Conservation (phyloP, 768 basidiomycete genomes). For the Rhodotorula graminis region DNA sequence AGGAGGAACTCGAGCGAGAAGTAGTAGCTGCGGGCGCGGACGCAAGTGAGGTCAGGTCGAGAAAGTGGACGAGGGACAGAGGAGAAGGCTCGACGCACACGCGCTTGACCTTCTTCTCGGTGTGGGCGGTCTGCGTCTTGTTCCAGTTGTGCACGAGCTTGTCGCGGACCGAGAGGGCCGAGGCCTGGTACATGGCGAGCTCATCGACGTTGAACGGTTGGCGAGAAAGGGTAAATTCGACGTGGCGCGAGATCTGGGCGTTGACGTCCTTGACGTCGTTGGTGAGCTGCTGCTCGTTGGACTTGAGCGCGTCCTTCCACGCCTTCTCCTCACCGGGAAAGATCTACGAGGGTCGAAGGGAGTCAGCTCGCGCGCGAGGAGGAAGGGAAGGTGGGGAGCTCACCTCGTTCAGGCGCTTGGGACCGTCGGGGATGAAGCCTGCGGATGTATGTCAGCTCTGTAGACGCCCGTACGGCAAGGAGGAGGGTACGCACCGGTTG, state of each 20-base stretch:
- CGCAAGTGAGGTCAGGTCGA: too few relatives aligned
- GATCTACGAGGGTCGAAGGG: constrained; percentile 20
- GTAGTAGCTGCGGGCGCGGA: constrained; percentile 61
- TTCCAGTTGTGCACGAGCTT: constrained; percentile 53
- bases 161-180: constrained; percentile 81
- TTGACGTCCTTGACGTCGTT: constrained; percentile 14
- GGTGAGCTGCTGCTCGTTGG: constrained; percentile 10
- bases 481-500: constrained; percentile 7
- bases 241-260: constrained; percentile 22
- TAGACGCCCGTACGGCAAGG: fast-evolving
- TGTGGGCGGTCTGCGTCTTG: constrained; percentile 44
- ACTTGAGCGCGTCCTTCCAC: constrained; percentile 30
- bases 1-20: constrained; percentile 76
- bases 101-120: constrained; percentile 47
- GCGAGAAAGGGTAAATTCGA: constrained; percentile 70
- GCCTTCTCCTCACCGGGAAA: constrained; percentile 28
- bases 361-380: neutral
- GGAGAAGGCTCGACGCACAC: constrained; percentile 11
- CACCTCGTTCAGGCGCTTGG: constrained; percentile 18
- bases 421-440: constrained; percentile 34
- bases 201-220: constrained; percentile 83
- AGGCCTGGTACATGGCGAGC: constrained; percentile 84
- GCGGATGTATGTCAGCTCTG: neutral
- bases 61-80: too few relatives aligned
- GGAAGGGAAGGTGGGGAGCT: neutral